Conservation (phyloP, 345 rosid genomes). For the Boechera retrofracta region DNA sequence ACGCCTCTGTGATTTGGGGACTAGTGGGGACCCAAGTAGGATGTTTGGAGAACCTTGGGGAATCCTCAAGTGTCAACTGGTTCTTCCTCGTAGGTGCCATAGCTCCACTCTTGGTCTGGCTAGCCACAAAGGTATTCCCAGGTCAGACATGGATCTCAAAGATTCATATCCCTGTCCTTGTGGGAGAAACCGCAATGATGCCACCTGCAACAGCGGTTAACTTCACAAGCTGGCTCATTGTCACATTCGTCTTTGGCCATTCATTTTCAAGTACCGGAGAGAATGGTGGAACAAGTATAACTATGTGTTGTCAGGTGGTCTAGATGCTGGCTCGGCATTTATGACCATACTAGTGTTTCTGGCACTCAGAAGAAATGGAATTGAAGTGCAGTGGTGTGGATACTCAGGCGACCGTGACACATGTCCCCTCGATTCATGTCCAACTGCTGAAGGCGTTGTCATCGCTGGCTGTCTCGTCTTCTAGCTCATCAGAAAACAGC, state of each 20-base stretch:
- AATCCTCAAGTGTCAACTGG: conserved; percentile 44
- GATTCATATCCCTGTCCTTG: conserved; percentile 72
- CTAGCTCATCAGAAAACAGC: conserved; percentile 28
- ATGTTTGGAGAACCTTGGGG: conserved; percentile 74
- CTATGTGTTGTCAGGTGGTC: conserved; percentile 76
- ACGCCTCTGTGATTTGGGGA: conserved; percentile 93
- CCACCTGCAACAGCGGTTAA: conserved; percentile 86
- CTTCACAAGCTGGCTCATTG: conserved; percentile 69
- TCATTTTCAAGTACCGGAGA: conserved; percentile 56
- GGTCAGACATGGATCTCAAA: conserved; percentile 58
- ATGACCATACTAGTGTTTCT: conserved; percentile 69
- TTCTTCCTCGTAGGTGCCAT: no score
- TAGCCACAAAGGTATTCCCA: neutral
- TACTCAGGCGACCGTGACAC: conserved; percentile 69
- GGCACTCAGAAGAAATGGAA: conserved; percentile 51
- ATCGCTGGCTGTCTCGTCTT: conserved; percentile 69
- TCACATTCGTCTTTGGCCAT: conserved; percentile 66
- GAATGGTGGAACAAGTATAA: conserved; percentile 74
- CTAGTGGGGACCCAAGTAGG: conserved; percentile 75
- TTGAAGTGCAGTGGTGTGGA: conserved; percentile 78
- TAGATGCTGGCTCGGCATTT: conserved; percentile 84
- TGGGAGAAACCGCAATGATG: conserved; percentile 77
- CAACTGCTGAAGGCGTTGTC: conserved; percentile 65
- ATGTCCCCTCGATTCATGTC: conserved; percentile 71
- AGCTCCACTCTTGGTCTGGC: no score